Base-by-base conservation (phyloP, 2,329 filamentous ascomycete genomes). In the Pseudogymnoascus sp. region DNA sequence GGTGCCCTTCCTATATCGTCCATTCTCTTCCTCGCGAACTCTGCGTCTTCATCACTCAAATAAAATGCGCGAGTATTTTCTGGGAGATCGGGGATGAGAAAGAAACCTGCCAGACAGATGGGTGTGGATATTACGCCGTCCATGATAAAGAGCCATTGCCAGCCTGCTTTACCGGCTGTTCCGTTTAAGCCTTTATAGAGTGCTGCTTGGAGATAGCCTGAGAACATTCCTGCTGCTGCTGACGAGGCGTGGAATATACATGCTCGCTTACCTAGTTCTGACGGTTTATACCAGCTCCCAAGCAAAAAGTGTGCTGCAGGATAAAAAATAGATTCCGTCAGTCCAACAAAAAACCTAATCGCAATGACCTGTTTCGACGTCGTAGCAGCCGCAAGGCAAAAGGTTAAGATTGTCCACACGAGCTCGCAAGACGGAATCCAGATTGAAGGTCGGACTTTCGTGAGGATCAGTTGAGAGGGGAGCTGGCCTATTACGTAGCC, bases 401-500 rank as follows among this genome's bases (percentile, higher is more conserved):
- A 74, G 1, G 74, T 70, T 20, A 70, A 61, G 33, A 70, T 36
- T 6, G 68, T 73, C 70, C 74, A 76, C 1, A 71, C 64, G 8
- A 76, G 50, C 60, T 77, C 76, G 36, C 75, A 75, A 4, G 72
- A 69, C 0, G 77, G 77, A 2, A 79, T 74, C 74, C 74, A 77
- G 58, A 76, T 70, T 3, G 74, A 76, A 0, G 77, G 77, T 2
- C 76, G 72, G 6, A 79, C 69, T 63, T 71, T 73, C 1, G 73
- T 77, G 64, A 74, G 71, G 62, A 76, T 71, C 37, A 77, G 62
- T 37, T 74, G 76, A 4, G 71, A 73, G 1, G 75, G 73, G 39
- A 73, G 70, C 37, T 76, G 71, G 0, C 74, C 73, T 70, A 86
- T 74, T 0, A 83, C 79, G 65, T 87, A 87, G 7, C 84, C 84